Percentiles rank a stretch among this genome's conserved stretches.
Evolutionary conservation across 352 stramenopile species (phyloP).

Genomic region (Pythium inflatum): DNA sequence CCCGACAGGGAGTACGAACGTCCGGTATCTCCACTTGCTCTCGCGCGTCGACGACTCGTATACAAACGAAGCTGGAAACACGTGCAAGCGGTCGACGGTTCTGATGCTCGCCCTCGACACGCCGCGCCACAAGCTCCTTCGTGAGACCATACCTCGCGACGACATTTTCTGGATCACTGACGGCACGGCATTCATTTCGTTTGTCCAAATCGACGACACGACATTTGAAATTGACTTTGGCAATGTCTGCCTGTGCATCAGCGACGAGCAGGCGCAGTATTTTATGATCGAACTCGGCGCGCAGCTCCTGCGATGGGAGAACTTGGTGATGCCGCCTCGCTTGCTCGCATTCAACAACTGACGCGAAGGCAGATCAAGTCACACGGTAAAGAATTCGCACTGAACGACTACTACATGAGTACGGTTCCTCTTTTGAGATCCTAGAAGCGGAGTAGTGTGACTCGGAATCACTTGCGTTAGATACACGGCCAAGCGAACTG

Average conservation of each 20-base stretch:
- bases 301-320: conserved; percentile 29
- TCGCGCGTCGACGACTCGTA: conserved; percentile 19
- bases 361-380: no score
- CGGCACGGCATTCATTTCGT: conserved; percentile 26
- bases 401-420: no score
- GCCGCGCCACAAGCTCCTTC: conserved; percentile 24
- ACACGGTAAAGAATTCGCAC: no score
- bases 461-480: no score
- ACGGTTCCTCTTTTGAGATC: no score
- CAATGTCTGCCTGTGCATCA: conserved; percentile 27
- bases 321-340: conserved; percentile 26
- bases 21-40: conserved; percentile 24
- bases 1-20: conserved; percentile 2
- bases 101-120: conserved; percentile 28
- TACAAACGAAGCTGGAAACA: not conserved
- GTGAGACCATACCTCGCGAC: conserved; percentile 21
- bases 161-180: conserved; percentile 31
- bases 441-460: no score
- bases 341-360: conserved; percentile 18
- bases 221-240: conserved; percentile 30
- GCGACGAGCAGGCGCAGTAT: conserved; percentile 28
- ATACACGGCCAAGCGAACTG: no score
- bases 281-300: conserved; percentile 34
- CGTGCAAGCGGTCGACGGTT: conserved; percentile 17
- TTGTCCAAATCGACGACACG: conserved; percentile 23